These are phyloP conservation scores for Verruconis gallopava DNA, from an alignment of 2,329 filamentous ascomycete species.

Conservation along the genomic window DNA sequence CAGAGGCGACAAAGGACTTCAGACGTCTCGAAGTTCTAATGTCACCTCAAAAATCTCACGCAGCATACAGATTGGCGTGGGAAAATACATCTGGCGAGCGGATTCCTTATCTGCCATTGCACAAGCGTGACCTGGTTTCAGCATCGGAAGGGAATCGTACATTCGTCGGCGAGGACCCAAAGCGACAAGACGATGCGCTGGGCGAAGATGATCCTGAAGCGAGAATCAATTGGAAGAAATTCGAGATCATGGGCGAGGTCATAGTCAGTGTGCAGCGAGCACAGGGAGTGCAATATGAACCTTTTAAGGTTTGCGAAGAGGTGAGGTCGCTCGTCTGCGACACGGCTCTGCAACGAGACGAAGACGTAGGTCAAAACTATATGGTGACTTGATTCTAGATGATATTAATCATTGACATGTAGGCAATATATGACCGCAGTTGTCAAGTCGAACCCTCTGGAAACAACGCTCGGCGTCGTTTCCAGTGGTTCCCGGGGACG, in stretches of 20 bases:
- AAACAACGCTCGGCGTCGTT: conserved; percentile 1
- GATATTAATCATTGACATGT: neutral
- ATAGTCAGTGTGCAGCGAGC: conserved; percentile 84
- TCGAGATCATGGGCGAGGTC: conserved; percentile 89
- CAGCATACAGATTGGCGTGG: conserved; percentile 93
- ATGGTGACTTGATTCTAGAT: neutral
- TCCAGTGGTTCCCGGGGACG: conserved; percentile 8
- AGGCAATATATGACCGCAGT: conserved; percentile 5
- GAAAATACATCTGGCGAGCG: conserved; percentile 83
- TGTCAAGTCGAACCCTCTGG: conserved; percentile 6
- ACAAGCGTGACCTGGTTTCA: conserved; percentile 77
- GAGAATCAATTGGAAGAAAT: conserved; percentile 93
- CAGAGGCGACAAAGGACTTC: conserved; percentile 67
- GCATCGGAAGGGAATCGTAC: conserved; percentile 89
- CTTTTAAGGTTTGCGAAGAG: conserved; percentile 54
- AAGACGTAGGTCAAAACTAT: conserved; percentile 81
- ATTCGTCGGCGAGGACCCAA: conserved; percentile 47
- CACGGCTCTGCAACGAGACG: conserved; percentile 68
- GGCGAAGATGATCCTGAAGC: conserved; percentile 25
- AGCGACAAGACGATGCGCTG: neutral
- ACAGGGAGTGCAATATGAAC: conserved; percentile 70
- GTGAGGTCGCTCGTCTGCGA: conserved; percentile 67
- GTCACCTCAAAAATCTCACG: conserved; percentile 84
- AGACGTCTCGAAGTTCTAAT: conserved; percentile 82
- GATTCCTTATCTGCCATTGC: conserved; percentile 86